These are phyloP conservation scores for Capniomyces stellatus DNA, from an alignment of 371 early-diverging fungal genomes.

Conservation along the genomic window DNA sequence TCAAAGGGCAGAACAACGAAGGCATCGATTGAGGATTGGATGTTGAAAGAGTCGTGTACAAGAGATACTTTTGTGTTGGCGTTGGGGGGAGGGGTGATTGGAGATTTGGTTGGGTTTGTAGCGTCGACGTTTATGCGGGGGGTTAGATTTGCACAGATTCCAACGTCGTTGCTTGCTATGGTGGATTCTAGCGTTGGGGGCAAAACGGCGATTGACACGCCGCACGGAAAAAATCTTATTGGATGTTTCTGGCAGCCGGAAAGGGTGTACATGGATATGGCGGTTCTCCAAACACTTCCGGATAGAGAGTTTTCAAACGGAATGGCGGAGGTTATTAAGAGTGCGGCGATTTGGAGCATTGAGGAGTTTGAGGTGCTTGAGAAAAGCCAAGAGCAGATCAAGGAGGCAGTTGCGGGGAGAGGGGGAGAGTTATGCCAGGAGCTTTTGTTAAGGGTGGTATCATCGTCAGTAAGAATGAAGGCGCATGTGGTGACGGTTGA, in stretches of 20 bases:
- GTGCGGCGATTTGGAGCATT: constrained; percentile 82
- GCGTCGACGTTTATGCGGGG: constrained; percentile 98
- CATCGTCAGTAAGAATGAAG: constrained; percentile 79
- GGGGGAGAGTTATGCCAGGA: constrained; percentile 26
- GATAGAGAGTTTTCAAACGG: constrained; percentile 89
- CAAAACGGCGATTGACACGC: constrained; percentile 92
- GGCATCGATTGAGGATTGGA: constrained; percentile 79
- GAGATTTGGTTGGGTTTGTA: constrained; percentile 87
- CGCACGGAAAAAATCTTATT: constrained; percentile 87
- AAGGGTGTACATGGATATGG: constrained; percentile 78
- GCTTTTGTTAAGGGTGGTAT: constrained; percentile 61
- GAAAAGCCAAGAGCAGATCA: constrained; percentile 57
- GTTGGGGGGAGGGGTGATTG: constrained; percentile 94
- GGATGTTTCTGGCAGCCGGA: constrained; percentile 95
- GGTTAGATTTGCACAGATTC: constrained; percentile 80
- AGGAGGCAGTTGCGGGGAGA: constrained; percentile 41
- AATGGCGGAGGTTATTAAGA: constrained; percentile 96
- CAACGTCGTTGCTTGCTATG: constrained; percentile 93
- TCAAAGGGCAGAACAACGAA: constrained; percentile 78
- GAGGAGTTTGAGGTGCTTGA: constrained; percentile 78
- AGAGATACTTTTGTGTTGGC: constrained; percentile 87
- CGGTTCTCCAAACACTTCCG: constrained; percentile 72
- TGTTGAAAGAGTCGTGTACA: constrained; percentile 66
- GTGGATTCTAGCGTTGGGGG: constrained; percentile 95
- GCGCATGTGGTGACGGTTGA: constrained; percentile 88